Evolutionary conservation across 176 grass and related monocot genomes (phyloP), one percentile per base, ranked within the genome.

Genomic region (Bromus sterilis): DNA sequence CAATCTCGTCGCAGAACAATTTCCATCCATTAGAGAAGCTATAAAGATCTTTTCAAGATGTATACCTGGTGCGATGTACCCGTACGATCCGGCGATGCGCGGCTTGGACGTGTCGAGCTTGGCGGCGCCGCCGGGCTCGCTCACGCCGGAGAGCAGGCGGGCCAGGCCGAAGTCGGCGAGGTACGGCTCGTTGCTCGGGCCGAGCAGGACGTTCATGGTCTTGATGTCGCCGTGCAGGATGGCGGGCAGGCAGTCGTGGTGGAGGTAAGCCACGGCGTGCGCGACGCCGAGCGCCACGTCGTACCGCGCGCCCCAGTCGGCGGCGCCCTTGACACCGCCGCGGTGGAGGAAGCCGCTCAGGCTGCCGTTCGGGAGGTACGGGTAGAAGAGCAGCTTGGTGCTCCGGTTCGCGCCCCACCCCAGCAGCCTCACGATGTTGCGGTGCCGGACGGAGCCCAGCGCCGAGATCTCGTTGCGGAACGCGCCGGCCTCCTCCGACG

Each of bases 151-250:
- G 21, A 94, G 79, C 18, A 94, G 80, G 59, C 95, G 87, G 2
- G 95, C 87, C 66, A 98, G 95, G 7, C 95, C 95, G 66, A 98
- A 98, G 87, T 98, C 95, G 21, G 95, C 95, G 15, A 98, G 76
- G 83, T 94, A 98, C 0, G 95, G 95, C 58, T 98, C 95, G 69
- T 93, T 92, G 26, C 81, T 44, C 4, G 90, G 88, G 3, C 95
- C 95, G 72, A 97, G 81, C 25, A 97, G 61, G 29, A 97, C 92
- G 78, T 97, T 97, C 95, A 97, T 94, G 63, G 95, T 71, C 92
- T 97, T 97, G 37, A 97, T 85, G 63, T 97, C 95, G 0, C 95
- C 95, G 58, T 97, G 95, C 51, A 97, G 57, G 72, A 97, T 97
- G 32, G 92, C 95, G 4, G 95, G 95, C 16, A 94, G 80, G 73